Conservation (phyloP, 2,329 filamentous ascomycete species). For the Fusarium citri region DNA sequence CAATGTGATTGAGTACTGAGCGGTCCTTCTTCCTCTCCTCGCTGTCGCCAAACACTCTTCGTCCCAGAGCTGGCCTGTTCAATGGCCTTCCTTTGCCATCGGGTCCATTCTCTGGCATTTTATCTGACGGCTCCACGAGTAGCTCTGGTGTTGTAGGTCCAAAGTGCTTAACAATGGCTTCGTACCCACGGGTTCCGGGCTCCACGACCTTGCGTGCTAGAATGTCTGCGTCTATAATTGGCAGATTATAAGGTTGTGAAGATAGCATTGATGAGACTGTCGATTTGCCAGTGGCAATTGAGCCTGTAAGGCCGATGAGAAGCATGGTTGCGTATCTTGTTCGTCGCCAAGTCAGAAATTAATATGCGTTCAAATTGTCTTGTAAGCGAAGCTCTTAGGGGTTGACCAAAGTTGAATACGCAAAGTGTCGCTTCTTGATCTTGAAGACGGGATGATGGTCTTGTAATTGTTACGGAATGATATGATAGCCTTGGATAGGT, state of each 20-base stretch:
- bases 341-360: neutral
- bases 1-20: constrained; percentile 84
- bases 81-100: constrained; percentile 76
- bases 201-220: constrained; percentile 94
- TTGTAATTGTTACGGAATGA: constrained; percentile 22
- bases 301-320: constrained; percentile 94
- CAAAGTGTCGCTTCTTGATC: neutral
- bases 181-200: constrained; percentile 87
- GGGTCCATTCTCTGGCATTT: constrained; percentile 65
- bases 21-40: constrained; percentile 78
- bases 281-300: constrained; percentile 97
- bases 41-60: constrained; percentile 85
- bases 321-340: constrained; percentile 70
- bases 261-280: constrained; percentile 89
- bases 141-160: constrained; percentile 85
- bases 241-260: constrained; percentile 82
- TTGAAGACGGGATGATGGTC: neutral
- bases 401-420: neutral
- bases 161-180: constrained; percentile 85
- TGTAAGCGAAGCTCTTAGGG: neutral
- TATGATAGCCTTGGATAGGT: constrained; percentile 26
- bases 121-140: constrained; percentile 69
- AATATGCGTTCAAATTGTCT: neutral
- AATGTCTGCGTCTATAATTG: constrained; percentile 93
- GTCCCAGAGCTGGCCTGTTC: constrained; percentile 86